Conservation (phyloP, 441 rosid genomes). For the Manihot esculenta region DNA sequence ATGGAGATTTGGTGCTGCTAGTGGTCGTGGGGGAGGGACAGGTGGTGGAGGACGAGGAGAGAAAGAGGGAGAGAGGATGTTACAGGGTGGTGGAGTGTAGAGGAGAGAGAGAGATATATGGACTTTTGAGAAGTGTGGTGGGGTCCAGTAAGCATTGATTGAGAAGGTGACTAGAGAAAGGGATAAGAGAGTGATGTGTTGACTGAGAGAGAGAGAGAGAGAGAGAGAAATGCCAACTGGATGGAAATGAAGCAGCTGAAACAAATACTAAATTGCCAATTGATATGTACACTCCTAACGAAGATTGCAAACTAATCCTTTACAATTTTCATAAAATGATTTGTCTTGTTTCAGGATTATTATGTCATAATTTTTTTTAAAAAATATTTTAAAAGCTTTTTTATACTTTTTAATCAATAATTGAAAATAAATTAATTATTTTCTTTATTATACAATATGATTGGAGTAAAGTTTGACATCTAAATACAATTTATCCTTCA, state of each 20-base stretch:
- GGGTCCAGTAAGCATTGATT: conserved; percentile 31
- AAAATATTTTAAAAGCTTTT: too few species aligned
- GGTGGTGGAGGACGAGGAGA: background rate
- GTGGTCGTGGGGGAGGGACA: background rate
- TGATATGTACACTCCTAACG: too few species aligned
- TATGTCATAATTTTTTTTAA: too few species aligned
- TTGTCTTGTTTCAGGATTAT: too few species aligned
- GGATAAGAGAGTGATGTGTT: conserved; percentile 27
- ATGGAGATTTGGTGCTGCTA: background rate
- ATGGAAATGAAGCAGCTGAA: background rate
- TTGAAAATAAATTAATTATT: too few species aligned
- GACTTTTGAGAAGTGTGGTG: conserved; percentile 20
- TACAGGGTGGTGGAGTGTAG: background rate
- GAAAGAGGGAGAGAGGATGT: background rate
- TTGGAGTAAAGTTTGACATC: too few species aligned
- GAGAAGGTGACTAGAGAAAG: conserved; percentile 23
- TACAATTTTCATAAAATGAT: too few species aligned
- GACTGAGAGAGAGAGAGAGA: conserved; percentile 11
- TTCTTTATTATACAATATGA: too few species aligned
- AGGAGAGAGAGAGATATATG: background rate
- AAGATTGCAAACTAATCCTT: too few species aligned
- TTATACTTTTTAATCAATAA: too few species aligned
- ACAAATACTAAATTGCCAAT: too few species aligned
- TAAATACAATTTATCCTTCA: too few species aligned
- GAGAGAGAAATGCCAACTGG: background rate